Base-by-base conservation (phyloP, 2,329 filamentous ascomycete species). In the Neofusicoccum kwambonambiense region DNA sequence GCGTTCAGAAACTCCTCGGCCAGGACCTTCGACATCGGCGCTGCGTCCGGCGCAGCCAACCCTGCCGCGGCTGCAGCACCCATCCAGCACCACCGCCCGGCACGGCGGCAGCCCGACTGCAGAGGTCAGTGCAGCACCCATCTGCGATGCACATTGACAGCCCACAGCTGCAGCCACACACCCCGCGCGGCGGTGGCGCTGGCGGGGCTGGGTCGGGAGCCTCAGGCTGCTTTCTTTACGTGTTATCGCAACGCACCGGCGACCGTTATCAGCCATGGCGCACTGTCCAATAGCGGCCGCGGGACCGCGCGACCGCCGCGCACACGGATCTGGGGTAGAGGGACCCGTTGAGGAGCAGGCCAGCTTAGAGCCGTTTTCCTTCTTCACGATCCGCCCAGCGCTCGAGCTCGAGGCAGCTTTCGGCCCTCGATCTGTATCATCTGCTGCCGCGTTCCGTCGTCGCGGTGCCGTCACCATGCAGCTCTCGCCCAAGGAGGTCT, bases 401-500 rank as follows among this genome's bases (percentile, higher is more conserved):
- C 31, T 56, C 12, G 39, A 58, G 54, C 54, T 58, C 54, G 54
- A 58, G 54, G 54, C 54, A 44, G 39, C 54, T 44, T 58, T 45
- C 54, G 54, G 54, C 54, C 54, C 54, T 42, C 39, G 13, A 58
- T 42, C 39, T 44, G 54, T 58, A 15, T 15, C 52, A 56, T 56
- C 17, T 34, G 50, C 50, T 41, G 35, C 47, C 17, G 37, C 37
- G 52, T 42, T 19, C 52, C 52, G 39, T 42, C 37, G 47, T 51
- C 15, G 58, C 45, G 34, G 50, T 64, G 49, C 49, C 41, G 49
- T 64, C 61, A 49, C 51, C n/a, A 64, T 64, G 62, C 62, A 64
- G 62, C 62, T 64, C 54, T 45, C 51, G 15, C 62, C 62, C 15
- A 64, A 51, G 52, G 62, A 64, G 62, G 62, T 64, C 19, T 44